phyloP scores from a whole-genome alignment of 176 grass and related monocot species.

The Pharus latifolius region DNA sequence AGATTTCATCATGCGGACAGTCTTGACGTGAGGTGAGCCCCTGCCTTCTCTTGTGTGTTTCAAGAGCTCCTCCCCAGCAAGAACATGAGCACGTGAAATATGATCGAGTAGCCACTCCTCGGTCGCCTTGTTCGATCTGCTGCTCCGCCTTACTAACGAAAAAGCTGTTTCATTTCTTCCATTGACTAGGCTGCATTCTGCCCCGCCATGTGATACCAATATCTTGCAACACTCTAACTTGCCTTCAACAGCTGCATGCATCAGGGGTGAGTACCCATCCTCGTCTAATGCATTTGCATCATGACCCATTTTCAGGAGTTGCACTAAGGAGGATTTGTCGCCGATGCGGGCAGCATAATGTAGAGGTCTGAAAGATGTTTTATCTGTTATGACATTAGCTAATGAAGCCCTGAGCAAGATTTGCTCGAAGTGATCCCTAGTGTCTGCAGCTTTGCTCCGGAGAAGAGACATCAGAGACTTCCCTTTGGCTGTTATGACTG shows the following conservation, averaged over 20 bases:
- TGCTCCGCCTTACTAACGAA: slow-evolving; percentile 25
- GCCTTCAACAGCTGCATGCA: slow-evolving; percentile 36
- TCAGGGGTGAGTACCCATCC: slow-evolving; percentile 45
- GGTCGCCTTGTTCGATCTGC: slow-evolving; percentile 30
- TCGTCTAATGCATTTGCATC: slow-evolving; percentile 30
- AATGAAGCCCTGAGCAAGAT: slow-evolving; percentile 37
- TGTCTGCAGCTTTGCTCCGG: slow-evolving; percentile 19
- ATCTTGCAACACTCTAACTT: slow-evolving; percentile 34
- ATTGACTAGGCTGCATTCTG: slow-evolving; percentile 34
- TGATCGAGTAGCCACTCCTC: slow-evolving; percentile 43
- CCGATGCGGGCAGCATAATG: slow-evolving; percentile 50
- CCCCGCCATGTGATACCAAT: slow-evolving; percentile 34
- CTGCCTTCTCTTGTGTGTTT: slow-evolving; percentile 39
- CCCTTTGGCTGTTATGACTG: slow-evolving; percentile 18
- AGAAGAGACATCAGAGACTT: slow-evolving; percentile 29
- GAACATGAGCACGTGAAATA: slow-evolving; percentile 23
- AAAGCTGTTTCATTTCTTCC: slow-evolving; percentile 38
- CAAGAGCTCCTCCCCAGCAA: slow-evolving; percentile 40
- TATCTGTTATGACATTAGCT: slow-evolving; percentile 17
- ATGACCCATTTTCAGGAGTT: slow-evolving; percentile 51
- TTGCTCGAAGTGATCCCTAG: slow-evolving; percentile 41
- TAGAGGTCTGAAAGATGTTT: slow-evolving; percentile 28
- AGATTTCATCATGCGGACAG: slow-evolving; percentile 38
- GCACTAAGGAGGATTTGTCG: slow-evolving; percentile 28
- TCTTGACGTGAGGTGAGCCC: slow-evolving; percentile 36